These are phyloP conservation scores for Scedosporium dehoogii DNA, from an alignment of 2,329 filamentous ascomycete species.

Conservation along the genomic window DNA sequence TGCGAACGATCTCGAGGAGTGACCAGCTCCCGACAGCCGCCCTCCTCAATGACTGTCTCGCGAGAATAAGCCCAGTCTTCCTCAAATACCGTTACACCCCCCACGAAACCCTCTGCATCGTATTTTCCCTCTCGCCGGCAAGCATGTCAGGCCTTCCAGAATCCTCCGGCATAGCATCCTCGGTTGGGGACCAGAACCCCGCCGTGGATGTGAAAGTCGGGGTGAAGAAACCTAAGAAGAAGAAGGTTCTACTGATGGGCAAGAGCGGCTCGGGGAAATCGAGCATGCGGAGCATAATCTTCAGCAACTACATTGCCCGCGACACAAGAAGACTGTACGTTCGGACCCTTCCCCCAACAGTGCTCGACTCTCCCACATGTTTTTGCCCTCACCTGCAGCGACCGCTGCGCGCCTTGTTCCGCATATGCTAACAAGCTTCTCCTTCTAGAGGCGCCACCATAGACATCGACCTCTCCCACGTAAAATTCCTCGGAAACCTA, in stretches of 20 bases:
- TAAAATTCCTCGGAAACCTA: conserved; percentile 96
- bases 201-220: conserved; percentile 19
- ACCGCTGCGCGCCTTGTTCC: background rate
- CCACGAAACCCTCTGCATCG: background rate
- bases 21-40: background rate
- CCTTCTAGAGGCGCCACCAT: conserved; percentile 70
- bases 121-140: background rate
- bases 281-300: conserved; percentile 97
- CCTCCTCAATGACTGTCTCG: background rate
- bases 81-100: background rate
- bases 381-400: no score
- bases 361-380: background rate
- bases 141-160: conserved; percentile 4
- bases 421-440: background rate
- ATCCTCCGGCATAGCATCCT: background rate
- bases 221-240: conserved; percentile 66
- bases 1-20: no score
- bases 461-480: conserved; percentile 95
- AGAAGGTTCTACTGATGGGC: conserved; percentile 83
- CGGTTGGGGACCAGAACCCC: background rate
- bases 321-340: conserved; percentile 74
- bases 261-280: conserved; percentile 97
- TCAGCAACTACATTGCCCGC: conserved; percentile 96
- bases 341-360: background rate
- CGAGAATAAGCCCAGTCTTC: background rate